Evolutionary conservation across 495 filamentous ascomycete genomes (phyloP), one percentile per base, ranked within the genome.

Genomic region (Penicillium egyptiacum): DNA sequence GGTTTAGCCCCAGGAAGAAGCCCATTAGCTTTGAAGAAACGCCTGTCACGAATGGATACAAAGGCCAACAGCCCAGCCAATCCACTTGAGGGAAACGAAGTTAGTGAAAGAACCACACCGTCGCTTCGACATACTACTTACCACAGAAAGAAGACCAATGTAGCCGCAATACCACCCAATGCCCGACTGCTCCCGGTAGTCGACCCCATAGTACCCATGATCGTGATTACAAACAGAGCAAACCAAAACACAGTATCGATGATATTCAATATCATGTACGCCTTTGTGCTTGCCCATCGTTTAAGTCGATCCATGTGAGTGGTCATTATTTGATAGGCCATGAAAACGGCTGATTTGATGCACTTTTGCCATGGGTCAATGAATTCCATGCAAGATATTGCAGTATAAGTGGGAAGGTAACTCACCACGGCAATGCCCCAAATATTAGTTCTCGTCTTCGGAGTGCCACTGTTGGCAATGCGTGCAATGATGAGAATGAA

Each of bases 211-310:
- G 65, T 53, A 0, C 59, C 63, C 58, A 65, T 49, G 7, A 60
- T 61, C 1, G 54, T 58, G 41, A 69, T 60, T 10, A 69, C 60
- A 45, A 70, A 65, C 28, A 70, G 30, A 7, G 61, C 70, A 31
- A 66, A 69, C 72, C 72, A 75, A 45, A 73, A 75, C 1, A 70
- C 57, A 7, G 63, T 65, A 26, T 73, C 68, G 9, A 73, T 59
- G 5, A 68, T 64, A 28, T 66, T 66, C 12, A 75, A 51, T 19
- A 68, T 66, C 33, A 68, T 62, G 48, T 72, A 64, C 2, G 55
- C 62, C 49, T 69, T 70, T 4, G 59, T 49, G 30, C 61, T 72
- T n/a, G 61, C 70, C 70, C 65, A 71, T 56, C 56, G 45, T 30
- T 66, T 67, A 40, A 69, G 67, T 10, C 58, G 56, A 2, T 55